phyloP scores from a whole-genome alignment of 306 rosid genomes.

The Pyrus betulifolia region DNA sequence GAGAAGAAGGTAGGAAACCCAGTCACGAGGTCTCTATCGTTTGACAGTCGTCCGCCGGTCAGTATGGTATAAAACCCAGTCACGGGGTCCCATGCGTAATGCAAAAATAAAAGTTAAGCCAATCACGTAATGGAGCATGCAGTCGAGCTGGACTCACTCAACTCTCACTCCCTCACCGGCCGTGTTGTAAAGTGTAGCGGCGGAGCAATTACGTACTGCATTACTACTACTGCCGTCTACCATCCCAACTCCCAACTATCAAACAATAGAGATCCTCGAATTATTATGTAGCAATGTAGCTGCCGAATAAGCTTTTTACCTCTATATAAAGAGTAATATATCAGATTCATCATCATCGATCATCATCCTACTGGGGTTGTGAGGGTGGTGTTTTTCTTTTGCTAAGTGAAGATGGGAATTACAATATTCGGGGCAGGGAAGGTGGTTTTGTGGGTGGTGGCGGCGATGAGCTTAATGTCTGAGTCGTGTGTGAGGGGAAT shows the following conservation, averaged over 20 bases:
- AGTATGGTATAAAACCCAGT: background rate
- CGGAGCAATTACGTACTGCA: background rate
- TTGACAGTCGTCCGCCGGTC: background rate
- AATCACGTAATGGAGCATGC: slow-evolving; percentile 14
- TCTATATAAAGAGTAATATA: background rate
- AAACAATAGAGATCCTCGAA: background rate
- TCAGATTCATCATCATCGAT: no score
- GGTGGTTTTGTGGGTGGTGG: slow-evolving; percentile 20
- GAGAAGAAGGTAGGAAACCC: background rate
- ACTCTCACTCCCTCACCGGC: background rate
- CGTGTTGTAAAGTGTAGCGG: background rate
- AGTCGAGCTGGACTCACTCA: background rate
- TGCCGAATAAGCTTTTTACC: background rate
- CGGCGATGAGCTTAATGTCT: slow-evolving; percentile 9
- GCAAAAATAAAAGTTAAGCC: background rate
- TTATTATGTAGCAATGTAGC: no score
- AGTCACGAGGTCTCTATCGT: background rate
- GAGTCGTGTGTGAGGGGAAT: slow-evolving; percentile 18
- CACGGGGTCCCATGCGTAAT: background rate
- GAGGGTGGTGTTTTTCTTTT: background rate
- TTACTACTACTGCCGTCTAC: no score
- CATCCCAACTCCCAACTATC: slow-evolving; percentile 13
- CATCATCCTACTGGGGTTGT: no score
- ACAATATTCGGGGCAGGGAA: background rate
- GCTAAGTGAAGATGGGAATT: background rate